phyloP scores from a whole-genome alignment of 495 filamentous ascomycete species.

The Neurospora sp. region DNA sequence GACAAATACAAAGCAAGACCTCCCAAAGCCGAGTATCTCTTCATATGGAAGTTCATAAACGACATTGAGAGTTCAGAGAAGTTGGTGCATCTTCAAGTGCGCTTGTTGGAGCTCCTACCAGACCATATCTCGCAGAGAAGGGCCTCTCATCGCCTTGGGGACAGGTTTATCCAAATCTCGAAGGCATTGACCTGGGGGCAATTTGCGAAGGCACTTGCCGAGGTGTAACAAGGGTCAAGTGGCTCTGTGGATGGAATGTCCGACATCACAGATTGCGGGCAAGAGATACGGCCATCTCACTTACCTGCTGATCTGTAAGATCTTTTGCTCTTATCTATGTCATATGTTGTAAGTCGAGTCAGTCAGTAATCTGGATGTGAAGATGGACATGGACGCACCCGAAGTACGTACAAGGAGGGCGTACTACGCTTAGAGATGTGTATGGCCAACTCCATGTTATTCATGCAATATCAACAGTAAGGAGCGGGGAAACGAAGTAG shows the following conservation, averaged over 20 bases:
- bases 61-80: constrained; percentile 9
- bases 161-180: constrained; percentile 7
- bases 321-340: not conserved
- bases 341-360: not conserved
- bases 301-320: not conserved
- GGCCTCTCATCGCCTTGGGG: not conserved
- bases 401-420: not conserved
- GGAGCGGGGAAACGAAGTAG: not conserved
- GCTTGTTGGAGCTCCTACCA: constrained; percentile 7
- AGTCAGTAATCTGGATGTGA: not conserved
- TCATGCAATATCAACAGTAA: not conserved
- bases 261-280: not conserved
- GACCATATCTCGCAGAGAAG: constrained; percentile 3
- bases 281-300: not conserved
- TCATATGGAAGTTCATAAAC: constrained; percentile 19
- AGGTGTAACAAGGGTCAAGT: not conserved
- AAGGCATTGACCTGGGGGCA: constrained; percentile 12
- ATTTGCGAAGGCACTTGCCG: constrained; percentile 7
- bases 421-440: not conserved
- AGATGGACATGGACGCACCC: not conserved
- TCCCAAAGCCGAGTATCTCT: constrained; percentile 12
- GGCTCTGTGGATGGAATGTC: not conserved
- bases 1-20: constrained; percentile 10
- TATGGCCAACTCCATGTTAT: not conserved
- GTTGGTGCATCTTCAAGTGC: constrained; percentile 17